Evolutionary conservation across 371 early-diverging fungal genomes (phyloP), one percentile per base, ranked within the genome.

Genomic region (Basidiobolus heterosporus): DNA sequence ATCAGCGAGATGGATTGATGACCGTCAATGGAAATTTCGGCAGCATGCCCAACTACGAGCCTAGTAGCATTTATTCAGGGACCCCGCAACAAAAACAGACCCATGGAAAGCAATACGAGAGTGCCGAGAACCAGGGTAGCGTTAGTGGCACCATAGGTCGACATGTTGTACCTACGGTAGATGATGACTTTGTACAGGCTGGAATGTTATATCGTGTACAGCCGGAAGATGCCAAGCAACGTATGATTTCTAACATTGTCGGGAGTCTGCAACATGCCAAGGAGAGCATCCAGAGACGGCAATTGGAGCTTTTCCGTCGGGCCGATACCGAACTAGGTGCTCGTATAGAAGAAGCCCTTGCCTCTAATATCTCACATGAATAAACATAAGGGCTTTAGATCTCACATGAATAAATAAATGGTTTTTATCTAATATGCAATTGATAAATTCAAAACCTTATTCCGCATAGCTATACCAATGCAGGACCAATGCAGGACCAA

Each of bases 1-100:
- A 82, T 45, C 81, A 82, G 57, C 76, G 82, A 45, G 86, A 80
- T 55, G 86, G 81, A 5, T 41, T 51, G 36, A 56, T 60, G 64
- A 54, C 51, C 45, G 53, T 64, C 47, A 61, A 65, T 24, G 61
- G 66, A 53, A 70, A 72, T 59, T 61, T 57, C 35, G 67, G 67
- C 18, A 42, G 48, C 5, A 47, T 42, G 4, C 76, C 74, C 50
- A 77, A 78, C 65, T 75, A 74, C 55, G 70, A 72, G 50, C 80
- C 78, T 50, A 78, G 75, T 65, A 57, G 60, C 38, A n/a, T n/a
- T n/a, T 58, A 62, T 30, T 72, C 68, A 39, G 72, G 70, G 1
- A 73, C 74, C 20, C n/a, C n/a, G n/a, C n/a, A n/a, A n/a, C n/a
- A n/a, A n/a, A 30, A 57, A 44, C 67, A 70, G 51, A 60, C 50